Evolutionary conservation across 148 eudicot genomes (phyloP), one percentile per base, ranked within the genome.

Genomic region (Simmondsia chinensis): DNA sequence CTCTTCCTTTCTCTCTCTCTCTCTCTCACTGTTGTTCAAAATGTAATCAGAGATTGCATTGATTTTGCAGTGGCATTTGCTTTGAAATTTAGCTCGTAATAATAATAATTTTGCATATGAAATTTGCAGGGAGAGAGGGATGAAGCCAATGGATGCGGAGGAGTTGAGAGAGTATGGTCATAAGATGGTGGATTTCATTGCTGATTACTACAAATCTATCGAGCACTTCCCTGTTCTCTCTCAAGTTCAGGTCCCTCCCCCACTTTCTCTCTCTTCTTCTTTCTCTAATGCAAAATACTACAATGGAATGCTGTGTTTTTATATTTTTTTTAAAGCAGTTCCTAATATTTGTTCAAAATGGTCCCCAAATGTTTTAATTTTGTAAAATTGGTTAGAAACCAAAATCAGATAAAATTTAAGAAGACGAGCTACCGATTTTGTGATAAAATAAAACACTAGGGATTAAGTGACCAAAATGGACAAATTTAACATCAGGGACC

Each of bases 151-250:
- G 94, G 94, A 83, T 16, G 65, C 91, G 16, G 97, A 88, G 40
- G 91, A 88, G 33, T 37, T 88, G 48, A 66, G 97, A 57, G 84
- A 84, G 60, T 62, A 55, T 38, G 95, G 73, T 12, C 94, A 84
- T 74, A 66, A 74, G 65, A 89, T 89, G 95, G 85, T 89, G 7
- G 97, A 89, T 66, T 89, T 89, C 60, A 72, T 89, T 58, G 97
- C 97, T 57, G 97, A 89, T 65, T 89, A 89, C 46, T 89, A 89
- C 70, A 85, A 84, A 38, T 40, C 73, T 43, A 82, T 89, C 58
- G 97, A 89, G 56, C 37, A 41, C 30, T 82, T 61, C 52, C 85
- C 95, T 33, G 97, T 89, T 49, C 95, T 78, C 46, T 84, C 95
- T 71, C 75, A 65, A 70, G 75, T 70, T 59, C 70, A 63, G 70